Conservation (phyloP, 2,329 filamentous ascomycete genomes). For the Coleophoma crateriformis region DNA sequence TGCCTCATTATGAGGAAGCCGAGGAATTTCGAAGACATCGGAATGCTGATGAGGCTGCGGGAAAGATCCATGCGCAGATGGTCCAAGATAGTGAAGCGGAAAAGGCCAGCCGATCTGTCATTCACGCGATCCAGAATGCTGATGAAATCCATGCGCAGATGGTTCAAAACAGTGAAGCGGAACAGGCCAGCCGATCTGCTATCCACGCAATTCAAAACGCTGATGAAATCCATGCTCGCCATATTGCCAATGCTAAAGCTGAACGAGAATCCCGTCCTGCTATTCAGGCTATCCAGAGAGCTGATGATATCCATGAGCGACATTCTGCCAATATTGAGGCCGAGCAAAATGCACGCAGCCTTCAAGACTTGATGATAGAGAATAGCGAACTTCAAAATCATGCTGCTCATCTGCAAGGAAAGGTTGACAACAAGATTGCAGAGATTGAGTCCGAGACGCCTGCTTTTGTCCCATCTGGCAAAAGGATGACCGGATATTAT, state of each 20-base stretch:
- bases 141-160: neutral
- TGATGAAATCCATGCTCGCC: neutral
- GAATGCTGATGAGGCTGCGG: neutral
- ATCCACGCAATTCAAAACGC: neutral
- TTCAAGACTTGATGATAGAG: conserved; percentile 15
- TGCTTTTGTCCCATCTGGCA: neutral
- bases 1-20: neutral
- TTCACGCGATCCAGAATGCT: neutral
- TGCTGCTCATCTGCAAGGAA: conserved; percentile 10
- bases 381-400: conserved; percentile 16
- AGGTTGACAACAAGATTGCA: conserved; percentile 9
- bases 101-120: neutral
- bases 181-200: too few relatives aligned
- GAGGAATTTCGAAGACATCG: neutral
- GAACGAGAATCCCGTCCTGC: neutral
- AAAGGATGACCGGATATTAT: conserved; percentile 40
- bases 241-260: neutral
- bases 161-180: neutral
- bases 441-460: conserved; percentile 8
- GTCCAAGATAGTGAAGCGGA: neutral
- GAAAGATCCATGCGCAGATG: neutral
- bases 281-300: neutral
- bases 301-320: neutral
- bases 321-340: neutral
- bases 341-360: conserved; percentile 2